Evolutionary conservation across 208 protist species (phyloP).

Genomic region (Crithidia mellificae): DNA sequence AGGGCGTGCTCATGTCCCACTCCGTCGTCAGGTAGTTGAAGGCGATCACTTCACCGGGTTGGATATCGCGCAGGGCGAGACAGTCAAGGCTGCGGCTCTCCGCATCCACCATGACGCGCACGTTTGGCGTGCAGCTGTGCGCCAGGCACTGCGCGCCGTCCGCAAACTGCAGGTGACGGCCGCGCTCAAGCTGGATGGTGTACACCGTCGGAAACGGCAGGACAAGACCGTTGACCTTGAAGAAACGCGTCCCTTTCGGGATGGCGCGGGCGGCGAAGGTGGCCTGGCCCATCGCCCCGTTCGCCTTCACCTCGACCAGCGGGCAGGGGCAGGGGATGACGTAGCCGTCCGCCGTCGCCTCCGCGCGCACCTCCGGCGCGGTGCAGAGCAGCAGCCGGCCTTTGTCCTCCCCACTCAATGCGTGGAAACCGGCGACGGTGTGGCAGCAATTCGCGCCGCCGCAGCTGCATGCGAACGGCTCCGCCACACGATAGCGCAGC

Average conservation of each 20-base stretch:
- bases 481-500: constrained; percentile 49
- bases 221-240: constrained; percentile 70
- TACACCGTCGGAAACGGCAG: constrained; percentile 83
- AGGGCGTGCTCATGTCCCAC: constrained; percentile 88
- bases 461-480: constrained; percentile 62
- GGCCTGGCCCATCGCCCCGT: constrained; percentile 78
- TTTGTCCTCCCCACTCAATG: constrained; percentile 47
- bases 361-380: constrained; percentile 53
- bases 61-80: constrained; percentile 75
- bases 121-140: constrained; percentile 86
- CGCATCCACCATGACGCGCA: constrained; percentile 75
- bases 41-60: constrained; percentile 68
- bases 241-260: constrained; percentile 66
- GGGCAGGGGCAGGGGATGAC: constrained; percentile 50
- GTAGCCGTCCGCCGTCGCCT: constrained; percentile 58
- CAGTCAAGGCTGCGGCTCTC: constrained; percentile 57
- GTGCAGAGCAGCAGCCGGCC: constrained; percentile 58
- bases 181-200: constrained; percentile 71
- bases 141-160: constrained; percentile 85
- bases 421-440: constrained; percentile 53
- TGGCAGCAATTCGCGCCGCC: constrained; percentile 38
- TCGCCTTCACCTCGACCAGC: constrained; percentile 59
- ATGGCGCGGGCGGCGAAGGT: constrained; percentile 74
- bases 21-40: constrained; percentile 92
- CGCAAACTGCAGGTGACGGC: constrained; percentile 78